Base-by-base conservation (phyloP, 495 filamentous ascomycete species). In the Penicillium chermesinum region DNA sequence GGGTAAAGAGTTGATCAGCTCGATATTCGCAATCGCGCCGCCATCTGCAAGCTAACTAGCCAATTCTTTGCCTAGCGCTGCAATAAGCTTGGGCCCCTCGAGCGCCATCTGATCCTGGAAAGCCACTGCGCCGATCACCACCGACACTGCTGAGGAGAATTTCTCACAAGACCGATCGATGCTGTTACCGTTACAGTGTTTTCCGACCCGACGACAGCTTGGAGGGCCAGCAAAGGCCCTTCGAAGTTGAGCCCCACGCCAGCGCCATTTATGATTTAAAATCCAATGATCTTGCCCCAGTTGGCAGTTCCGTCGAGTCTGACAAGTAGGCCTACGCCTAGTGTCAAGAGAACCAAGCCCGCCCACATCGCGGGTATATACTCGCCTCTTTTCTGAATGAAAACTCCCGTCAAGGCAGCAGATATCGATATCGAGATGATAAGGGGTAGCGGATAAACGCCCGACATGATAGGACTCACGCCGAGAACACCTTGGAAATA, bases 401-500 rank as follows among this genome's bases (percentile, higher is more conserved):
- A 48, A 13, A 77, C 19, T 1, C 78, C 80, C 7, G 56, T 49
- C 6, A 63, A 5, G 0, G 71, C 78, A 7, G 80, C 80, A 10
- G 69, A 55, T 46, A 86, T 41, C 8, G 85, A 82, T 10, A 86
- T 70, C 0, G 81, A 66, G 17, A 91, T 43, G 21, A 79, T 79
- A 45, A 81, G 82, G 2, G 88, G 84, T 2, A 94, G 71, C 12
- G 88, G 65, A 54, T 84, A 87, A 16, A 91, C 78, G 2, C 87
- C 88, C 1, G 80, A 85, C 1, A 81, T 60, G 35, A 89, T 70
- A 0, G 88, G 84, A 2, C 71, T 70, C 4, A 77, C 77, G 1
- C 81, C 81, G 2, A 85, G 74, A 8, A 86, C 84, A 2, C 57
- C 54, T 57, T 82, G 78, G 37, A 77, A 72, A 55, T 76, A 82